Evolutionary conservation across 2,329 filamentous ascomycete genomes (phyloP).

Genomic region (Clonostachys rhizophaga): DNA sequence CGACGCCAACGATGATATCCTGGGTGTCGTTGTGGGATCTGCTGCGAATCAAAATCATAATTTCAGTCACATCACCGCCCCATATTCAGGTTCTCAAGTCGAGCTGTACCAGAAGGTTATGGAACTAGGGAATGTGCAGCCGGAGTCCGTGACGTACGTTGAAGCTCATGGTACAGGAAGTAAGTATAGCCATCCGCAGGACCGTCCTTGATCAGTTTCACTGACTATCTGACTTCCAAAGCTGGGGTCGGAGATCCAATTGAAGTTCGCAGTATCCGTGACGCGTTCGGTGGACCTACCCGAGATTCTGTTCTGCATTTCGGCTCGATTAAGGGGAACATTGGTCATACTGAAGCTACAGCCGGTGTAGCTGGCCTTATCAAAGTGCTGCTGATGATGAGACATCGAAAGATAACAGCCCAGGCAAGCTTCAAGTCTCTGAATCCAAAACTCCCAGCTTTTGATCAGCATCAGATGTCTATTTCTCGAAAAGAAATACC

Average conservation of each 20-base stretch:
- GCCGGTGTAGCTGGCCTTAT: slow-evolving; percentile 10
- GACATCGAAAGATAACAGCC: slow-evolving; percentile 6
- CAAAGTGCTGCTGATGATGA: slow-evolving; percentile 6
- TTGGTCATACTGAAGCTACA: slow-evolving; percentile 14
- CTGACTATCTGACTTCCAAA: slow-evolving; percentile 26
- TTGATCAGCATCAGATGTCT: slow-evolving; percentile 10
- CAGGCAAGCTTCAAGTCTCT: slow-evolving; percentile 3
- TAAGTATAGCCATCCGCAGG: no score
- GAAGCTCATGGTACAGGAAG: slow-evolving; percentile 31
- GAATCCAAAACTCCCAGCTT: slow-evolving; percentile 1
- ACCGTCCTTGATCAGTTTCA: slow-evolving; percentile 16
- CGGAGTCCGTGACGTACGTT: slow-evolving; percentile 9
- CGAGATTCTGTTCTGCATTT: slow-evolving; percentile 23
- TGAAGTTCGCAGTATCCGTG: slow-evolving; percentile 35
- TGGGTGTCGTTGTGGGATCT: slow-evolving; percentile 30
- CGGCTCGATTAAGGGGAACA: slow-evolving; percentile 43
- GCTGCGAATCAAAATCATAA: slow-evolving; percentile 35
- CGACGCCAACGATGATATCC: slow-evolving; percentile 36
- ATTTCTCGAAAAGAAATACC: slow-evolving; percentile 35
- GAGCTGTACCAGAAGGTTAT: slow-evolving; percentile 24
- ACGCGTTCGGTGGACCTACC: slow-evolving; percentile 10
- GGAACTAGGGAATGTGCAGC: slow-evolving; percentile 13
- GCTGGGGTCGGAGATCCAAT: slow-evolving; percentile 37
- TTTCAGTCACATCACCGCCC: slow-evolving; percentile 28
- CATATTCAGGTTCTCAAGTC: slow-evolving; percentile 1